Evolutionary conservation across 208 protist genomes (phyloP).

Genomic region (Acanthamoeba healyi): DNA sequence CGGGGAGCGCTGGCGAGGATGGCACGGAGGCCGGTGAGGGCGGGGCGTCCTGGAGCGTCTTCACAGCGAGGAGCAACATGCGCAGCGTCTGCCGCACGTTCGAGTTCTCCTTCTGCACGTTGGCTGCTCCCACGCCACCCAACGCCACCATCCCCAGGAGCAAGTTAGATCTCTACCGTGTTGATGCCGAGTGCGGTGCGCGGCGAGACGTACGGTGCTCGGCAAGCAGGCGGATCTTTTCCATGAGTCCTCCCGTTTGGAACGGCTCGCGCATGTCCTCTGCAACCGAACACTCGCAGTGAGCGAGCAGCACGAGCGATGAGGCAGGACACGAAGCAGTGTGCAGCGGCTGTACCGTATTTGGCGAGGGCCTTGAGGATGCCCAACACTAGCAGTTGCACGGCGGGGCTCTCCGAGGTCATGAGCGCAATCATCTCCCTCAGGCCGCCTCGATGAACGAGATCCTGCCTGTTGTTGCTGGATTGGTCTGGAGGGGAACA

Average conservation of each 20-base stretch:
- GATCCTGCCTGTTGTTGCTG: neutral
- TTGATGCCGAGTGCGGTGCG: neutral
- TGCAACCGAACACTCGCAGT: neutral
- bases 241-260: neutral
- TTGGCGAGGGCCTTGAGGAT: slow-evolving; percentile 45
- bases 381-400: neutral
- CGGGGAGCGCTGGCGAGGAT: neutral
- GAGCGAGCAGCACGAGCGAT: neutral
- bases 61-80: slow-evolving; percentile 9
- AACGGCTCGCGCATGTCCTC: slow-evolving; percentile 19
- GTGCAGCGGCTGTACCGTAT: neutral
- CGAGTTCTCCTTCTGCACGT: slow-evolving; percentile 28
- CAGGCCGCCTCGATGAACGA: neutral
- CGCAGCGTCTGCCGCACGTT: neutral
- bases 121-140: neutral
- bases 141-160: neutral
- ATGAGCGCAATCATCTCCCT: neutral
- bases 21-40: neutral
- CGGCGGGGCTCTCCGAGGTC: neutral
- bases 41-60: slow-evolving; percentile 3
- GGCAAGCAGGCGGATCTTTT: neutral
- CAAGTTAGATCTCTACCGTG: too few relatives aligned
- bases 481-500: neutral
- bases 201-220: neutral
- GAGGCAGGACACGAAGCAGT: neutral